phyloP scores from a whole-genome alignment of 768 basidiomycete genomes.

The Boletus eberwhitei region DNA sequence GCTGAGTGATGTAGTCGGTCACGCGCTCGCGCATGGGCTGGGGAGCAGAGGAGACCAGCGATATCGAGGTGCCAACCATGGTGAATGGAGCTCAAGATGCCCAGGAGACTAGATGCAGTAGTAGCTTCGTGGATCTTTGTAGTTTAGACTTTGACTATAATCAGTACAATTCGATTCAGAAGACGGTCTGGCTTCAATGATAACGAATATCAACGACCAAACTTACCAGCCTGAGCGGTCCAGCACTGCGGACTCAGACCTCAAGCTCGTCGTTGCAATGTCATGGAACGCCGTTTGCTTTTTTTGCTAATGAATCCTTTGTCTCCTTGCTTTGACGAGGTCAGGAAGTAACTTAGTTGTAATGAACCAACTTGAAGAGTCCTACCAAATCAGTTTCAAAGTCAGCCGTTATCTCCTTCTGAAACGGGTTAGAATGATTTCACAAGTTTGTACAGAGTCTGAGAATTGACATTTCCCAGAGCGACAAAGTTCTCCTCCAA shows the following conservation, averaged over 20 bases:
- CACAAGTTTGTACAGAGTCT: not conserved
- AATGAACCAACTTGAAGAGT: no score
- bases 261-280: no score
- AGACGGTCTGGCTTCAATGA: not conserved
- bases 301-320: no score
- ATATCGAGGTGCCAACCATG: not conserved
- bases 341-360: no score
- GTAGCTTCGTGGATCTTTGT: no score
- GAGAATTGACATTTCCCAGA: not conserved
- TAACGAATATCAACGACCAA: not conserved
- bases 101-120: not conserved
- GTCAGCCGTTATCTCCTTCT: no score
- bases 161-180: not conserved
- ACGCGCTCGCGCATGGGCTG: slow-evolving; percentile 14
- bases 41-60: not conserved
- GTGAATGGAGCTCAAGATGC: no score
- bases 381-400: no score
- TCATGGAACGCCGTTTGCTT: no score
- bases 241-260: no score
- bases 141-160: not conserved
- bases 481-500: not conserved
- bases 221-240: not conserved
- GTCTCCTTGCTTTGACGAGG: no score
- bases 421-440: no score
- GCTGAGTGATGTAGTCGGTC: slow-evolving; percentile 5